Evolutionary conservation across 192 early-diverging fungal genomes (phyloP).

Genomic region (Coemansia sp.): DNA sequence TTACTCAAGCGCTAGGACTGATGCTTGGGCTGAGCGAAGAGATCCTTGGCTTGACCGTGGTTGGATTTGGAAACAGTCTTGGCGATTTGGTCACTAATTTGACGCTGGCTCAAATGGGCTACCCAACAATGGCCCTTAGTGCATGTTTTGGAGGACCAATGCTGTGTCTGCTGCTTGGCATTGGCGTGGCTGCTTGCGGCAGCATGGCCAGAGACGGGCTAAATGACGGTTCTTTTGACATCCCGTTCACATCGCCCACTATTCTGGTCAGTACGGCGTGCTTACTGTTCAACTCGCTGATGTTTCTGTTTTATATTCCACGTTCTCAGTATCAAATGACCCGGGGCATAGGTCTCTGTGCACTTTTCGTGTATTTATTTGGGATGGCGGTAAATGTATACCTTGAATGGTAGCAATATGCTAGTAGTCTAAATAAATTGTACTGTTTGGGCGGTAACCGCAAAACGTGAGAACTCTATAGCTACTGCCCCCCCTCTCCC

Average conservation of each 20-base stretch:
- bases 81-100: conserved; percentile 93
- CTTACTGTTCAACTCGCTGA: conserved; percentile 59
- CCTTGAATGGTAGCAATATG: conserved; percentile 50
- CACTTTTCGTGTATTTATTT: conserved; percentile 58
- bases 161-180: conserved; percentile 82
- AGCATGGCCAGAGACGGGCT: conserved; percentile 47
- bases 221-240: conserved; percentile 52
- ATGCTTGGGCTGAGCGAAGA: conserved; percentile 76
- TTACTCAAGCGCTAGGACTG: conserved; percentile 78
- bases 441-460: neutral
- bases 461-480: too few relatives aligned
- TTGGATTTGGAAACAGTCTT: conserved; percentile 82
- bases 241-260: conserved; percentile 61
- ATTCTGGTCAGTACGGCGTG: conserved; percentile 69
- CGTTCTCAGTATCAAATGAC: conserved; percentile 63
- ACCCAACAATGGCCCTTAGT: conserved; percentile 89
- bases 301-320: conserved; percentile 63
- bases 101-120: conserved; percentile 87
- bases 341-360: conserved; percentile 56
- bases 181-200: conserved; percentile 73
- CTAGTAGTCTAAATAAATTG: neutral
- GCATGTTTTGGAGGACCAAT: conserved; percentile 94
- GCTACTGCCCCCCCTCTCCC: too few relatives aligned
- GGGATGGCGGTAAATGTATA: conserved; percentile 63
- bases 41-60: conserved; percentile 78